Conservation (phyloP, 2,329 filamentous ascomycete genomes). For the Botryotinia convoluta region DNA sequence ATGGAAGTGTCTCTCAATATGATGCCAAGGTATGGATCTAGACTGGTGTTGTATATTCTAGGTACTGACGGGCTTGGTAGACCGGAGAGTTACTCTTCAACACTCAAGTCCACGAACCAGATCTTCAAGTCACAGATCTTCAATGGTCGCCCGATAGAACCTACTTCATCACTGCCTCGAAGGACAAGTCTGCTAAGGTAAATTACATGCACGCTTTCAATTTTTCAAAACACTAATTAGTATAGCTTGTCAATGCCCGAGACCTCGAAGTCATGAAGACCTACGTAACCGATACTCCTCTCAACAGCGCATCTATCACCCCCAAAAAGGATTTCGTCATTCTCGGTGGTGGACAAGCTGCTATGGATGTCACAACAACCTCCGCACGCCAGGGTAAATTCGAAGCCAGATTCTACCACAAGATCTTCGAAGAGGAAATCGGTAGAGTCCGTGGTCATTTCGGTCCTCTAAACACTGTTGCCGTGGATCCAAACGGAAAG, state of each 20-base stretch:
- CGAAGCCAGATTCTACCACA: constrained; percentile 99
- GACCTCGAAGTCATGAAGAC: constrained; percentile 92
- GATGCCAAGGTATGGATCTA: constrained; percentile 70
- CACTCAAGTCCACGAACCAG: constrained; percentile 80
- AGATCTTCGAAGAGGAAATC: constrained; percentile 98
- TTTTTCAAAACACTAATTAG: constrained; percentile 19
- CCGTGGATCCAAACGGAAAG: constrained; percentile 85
- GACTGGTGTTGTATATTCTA: not conserved
- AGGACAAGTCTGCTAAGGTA: constrained; percentile 96
- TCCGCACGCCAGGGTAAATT: constrained; percentile 96
- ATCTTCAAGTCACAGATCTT: constrained; percentile 76
- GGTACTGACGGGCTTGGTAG: constrained; percentile 41
- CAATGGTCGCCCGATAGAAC: constrained; percentile 93
- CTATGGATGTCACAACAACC: constrained; percentile 95
- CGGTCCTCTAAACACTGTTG: constrained; percentile 83
- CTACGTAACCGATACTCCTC: constrained; percentile 85
- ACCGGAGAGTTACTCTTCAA: constrained; percentile 80
- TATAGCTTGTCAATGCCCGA: constrained; percentile 73
- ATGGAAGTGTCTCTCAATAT: constrained; percentile 87
- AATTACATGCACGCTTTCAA: constrained; percentile 21
- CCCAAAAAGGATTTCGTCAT: constrained; percentile 97
- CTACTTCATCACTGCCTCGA: constrained; percentile 97
- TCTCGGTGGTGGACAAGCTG: constrained; percentile 94
- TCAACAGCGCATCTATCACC: constrained; percentile 93
- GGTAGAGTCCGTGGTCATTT: constrained; percentile 96